Evolutionary conservation across 2,329 filamentous ascomycete genomes (phyloP), one percentile per base, ranked within the genome.

Genomic region (Trichoderma sp.): DNA sequence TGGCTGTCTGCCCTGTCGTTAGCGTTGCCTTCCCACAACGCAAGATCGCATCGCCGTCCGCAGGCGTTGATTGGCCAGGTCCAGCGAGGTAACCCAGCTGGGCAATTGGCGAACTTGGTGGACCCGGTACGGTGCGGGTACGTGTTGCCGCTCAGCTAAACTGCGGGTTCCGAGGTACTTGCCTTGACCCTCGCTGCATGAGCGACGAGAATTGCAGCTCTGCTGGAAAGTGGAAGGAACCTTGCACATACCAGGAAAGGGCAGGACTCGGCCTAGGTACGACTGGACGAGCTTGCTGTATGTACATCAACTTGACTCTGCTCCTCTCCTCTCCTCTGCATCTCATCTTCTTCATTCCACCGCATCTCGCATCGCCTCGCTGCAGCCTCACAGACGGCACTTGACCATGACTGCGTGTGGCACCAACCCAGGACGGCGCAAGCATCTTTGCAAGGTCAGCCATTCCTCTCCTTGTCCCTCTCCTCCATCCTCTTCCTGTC

Each of bases 41-140:
- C 56, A 30, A 65, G 63, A 65, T 65, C 63, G 63, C 24, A 65
- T 65, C 55, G 63, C 24, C 21, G 55, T 30, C 47, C 54, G 39
- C 54, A 17, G 26, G 43, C 24, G 52, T 30, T 45, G 45, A 58
- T 63, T 63, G 60, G 60, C 51, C 58, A 41, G 47, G 17, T 30
- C 10, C 21, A 41, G 21, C 19, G 48, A 47, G 47, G 34, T 56
- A 47, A 21, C 50, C 50, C 24, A 57, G 62, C 55, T 64, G 45
- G 62, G 52, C 34, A 58, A 64, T 56, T 51, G 47, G 58, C 47
- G 34, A 52, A 34, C 21, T 2, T 26, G 48, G 48, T 51, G 48
- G 48, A 30, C 15, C 48, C 30, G 48, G 45, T 28, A 60, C 9
- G 30, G 56, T 1, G 44, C 44, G 34, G 44, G 56, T 59, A 58